phyloP scores from a whole-genome alignment of 441 rosid species.

The Omphalea diandra region DNA sequence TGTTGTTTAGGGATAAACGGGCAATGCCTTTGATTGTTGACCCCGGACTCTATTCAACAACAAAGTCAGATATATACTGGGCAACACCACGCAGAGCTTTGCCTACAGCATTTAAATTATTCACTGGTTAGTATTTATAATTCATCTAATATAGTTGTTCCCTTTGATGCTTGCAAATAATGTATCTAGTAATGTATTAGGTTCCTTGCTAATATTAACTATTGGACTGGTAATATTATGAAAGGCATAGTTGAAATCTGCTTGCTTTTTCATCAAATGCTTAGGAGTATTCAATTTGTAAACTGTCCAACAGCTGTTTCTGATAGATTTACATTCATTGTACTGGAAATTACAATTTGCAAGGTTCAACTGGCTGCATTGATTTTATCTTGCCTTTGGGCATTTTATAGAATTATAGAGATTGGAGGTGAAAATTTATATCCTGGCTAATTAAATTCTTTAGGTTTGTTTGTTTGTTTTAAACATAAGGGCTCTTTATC shows the following conservation, averaged over 20 bases:
- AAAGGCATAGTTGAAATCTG: neutral
- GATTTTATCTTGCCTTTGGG: neutral
- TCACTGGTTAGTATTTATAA: slow-evolving; percentile 66
- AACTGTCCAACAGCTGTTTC: neutral
- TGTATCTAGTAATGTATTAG: slow-evolving; percentile 1
- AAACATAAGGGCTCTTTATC: neutral
- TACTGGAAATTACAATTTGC: neutral
- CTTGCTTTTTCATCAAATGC: neutral
- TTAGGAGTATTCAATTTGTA: neutral
- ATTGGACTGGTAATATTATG: neutral
- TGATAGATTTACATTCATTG: neutral
- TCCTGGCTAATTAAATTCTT: neutral
- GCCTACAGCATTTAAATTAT: slow-evolving; percentile 86
- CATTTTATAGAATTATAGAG: neutral
- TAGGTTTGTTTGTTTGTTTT: no score
- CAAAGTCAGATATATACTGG: slow-evolving; percentile 72
- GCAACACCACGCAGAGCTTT: slow-evolving; percentile 72
- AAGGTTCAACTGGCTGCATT: neutral
- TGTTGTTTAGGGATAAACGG: slow-evolving; percentile 72
- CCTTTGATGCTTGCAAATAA: neutral
- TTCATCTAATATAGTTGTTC: neutral
- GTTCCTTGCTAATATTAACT: neutral
- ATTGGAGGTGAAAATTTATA: neutral
- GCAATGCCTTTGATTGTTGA: slow-evolving; percentile 95
- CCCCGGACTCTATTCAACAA: slow-evolving; percentile 77